Evolutionary conservation across 2,329 filamentous ascomycete species (phyloP), one percentile per base, ranked within the genome.

Genomic region (Malbranchea zuffiana): DNA sequence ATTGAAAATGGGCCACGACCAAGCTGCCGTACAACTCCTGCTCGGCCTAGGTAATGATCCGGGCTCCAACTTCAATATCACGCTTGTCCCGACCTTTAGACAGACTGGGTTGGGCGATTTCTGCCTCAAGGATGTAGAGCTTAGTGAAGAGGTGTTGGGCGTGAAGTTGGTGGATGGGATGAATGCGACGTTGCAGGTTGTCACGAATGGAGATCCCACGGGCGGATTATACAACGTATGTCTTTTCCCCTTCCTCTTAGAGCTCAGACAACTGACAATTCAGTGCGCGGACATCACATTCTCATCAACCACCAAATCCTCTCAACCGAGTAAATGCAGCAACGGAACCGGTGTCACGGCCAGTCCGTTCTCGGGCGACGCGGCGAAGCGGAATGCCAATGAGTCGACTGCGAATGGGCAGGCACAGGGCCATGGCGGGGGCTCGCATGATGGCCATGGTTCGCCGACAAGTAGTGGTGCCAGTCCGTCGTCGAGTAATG

Each of bases 271-370:
- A 16, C n/a, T n/a, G n/a, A 6, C 17, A 5, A 31, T 24, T 37
- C 42, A 80, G 75, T 87, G 82, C 57, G 78, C 80, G 51, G 81
- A 87, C 49, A 73, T 86, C 46, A 77, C 72, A 17, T 78, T 87
- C 61, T 70, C 67, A 20, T 61, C 63, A 35, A 61, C 62, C 7
- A 65, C 72, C 3, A 62, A 67, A 12, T 62, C 69, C 11, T 52
- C 61, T 17, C 61, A 54, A 16, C 49, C 54, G 15, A 59, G 61
- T 26, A 58, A 68, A 40, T 84, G 79, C 67, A 62, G 59, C 45
- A 80, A 74, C 46, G 68, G 66, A 45, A 74, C 67, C 6, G 71
- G 69, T 21, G 62, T 82, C 29, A 63, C 61, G 3, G 64, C 69
- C 5, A 55, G 54, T 11, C 47, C 60, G 24, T 64, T 69, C 35